Base-by-base conservation (phyloP, 2,329 filamentous ascomycete genomes). In the Parascedosporium putredinis region DNA sequence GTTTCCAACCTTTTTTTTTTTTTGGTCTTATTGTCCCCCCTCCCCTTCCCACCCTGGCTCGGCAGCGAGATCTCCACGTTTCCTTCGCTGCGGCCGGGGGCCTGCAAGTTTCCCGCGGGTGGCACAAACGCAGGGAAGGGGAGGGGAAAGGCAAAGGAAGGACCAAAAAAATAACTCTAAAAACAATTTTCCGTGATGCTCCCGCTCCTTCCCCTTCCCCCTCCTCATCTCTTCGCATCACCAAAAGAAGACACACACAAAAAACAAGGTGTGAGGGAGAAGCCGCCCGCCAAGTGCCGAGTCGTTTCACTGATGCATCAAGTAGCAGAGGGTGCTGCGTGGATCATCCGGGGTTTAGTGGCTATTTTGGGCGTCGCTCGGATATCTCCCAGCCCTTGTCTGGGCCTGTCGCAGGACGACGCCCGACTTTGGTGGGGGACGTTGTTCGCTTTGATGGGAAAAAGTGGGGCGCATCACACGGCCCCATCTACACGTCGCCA, bases 91-190 rank as follows among this genome's bases (percentile, higher is more conserved):
- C n/a, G n/a, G n/a, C n/a, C n/a, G n/a, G n/a, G 10, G 38, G 16
- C 38, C 38, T 42, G 38, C 38, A 42, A 42, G 38, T 20, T 20
- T 20, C 38, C 38, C 38, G 20, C 23, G 27, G 27, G 27, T n/a
- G n/a, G n/a, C n/a, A n/a, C n/a, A n/a, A n/a, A n/a, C n/a, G n/a
- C n/a, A n/a, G n/a, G n/a, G n/a, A n/a, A n/a, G n/a, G n/a, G n/a
- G n/a, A n/a, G n/a, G n/a, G n/a, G n/a, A n/a, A n/a, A n/a, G n/a
- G n/a, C n/a, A n/a, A n/a, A n/a, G n/a, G n/a, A n/a, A n/a, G n/a
- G n/a, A n/a, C n/a, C n/a, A n/a, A n/a, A n/a, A 42, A 20, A 42
- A 42, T 42, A 42, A 42, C 38, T 42, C 18, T 22, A 42, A 42
- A 20, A 42, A 42, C 27, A 31, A 20, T 10, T 42, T 16, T 23